These are phyloP conservation scores for Claviceps maximensis DNA, from an alignment of 2,329 filamentous ascomycete species.

Conservation along the genomic window DNA sequence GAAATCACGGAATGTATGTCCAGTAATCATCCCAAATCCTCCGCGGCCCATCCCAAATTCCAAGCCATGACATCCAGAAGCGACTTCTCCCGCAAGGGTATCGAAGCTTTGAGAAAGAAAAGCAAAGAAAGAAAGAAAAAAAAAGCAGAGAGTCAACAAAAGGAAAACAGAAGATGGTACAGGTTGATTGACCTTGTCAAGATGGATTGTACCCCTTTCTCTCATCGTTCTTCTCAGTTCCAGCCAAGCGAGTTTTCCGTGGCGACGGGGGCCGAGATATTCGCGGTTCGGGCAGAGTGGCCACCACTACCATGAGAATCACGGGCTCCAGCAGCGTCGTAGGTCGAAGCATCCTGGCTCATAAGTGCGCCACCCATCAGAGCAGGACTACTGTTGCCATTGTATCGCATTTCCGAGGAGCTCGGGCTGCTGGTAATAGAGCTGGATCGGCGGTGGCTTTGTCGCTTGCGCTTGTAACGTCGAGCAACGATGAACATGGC, in stretches of 20 bases:
- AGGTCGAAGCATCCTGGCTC: conserved; percentile 42
- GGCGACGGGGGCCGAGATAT: conserved; percentile 82
- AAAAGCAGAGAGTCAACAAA: conserved; percentile 2
- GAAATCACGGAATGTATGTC: too few relatives aligned
- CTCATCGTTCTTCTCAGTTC: conserved; percentile 46
- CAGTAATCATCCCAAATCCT: neutral
- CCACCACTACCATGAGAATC: conserved; percentile 56
- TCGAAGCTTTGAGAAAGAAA: conserved; percentile 11
- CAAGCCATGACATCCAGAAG: conserved; percentile 3
- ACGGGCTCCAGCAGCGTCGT: conserved; percentile 34
- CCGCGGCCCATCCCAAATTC: neutral
- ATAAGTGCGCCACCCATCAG: conserved; percentile 59
- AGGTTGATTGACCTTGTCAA: conserved; percentile 7
- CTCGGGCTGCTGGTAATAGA: conserved; percentile 45
- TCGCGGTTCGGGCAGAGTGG: conserved; percentile 39
- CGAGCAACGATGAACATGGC: conserved; percentile 91
- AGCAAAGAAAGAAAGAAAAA: neutral
- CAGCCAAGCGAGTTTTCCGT: conserved; percentile 91
- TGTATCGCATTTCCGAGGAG: conserved; percentile 41
- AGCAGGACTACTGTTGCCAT: conserved; percentile 36
- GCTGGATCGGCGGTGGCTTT: conserved; percentile 62
- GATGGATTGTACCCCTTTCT: neutral
- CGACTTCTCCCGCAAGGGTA: conserved; percentile 19
- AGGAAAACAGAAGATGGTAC: conserved; percentile 9
- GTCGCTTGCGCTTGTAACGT: conserved; percentile 76